Evolutionary conservation across 1,284 basidiomycete genomes (phyloP).

Genomic region (Trichosporon coremiiforme): DNA sequence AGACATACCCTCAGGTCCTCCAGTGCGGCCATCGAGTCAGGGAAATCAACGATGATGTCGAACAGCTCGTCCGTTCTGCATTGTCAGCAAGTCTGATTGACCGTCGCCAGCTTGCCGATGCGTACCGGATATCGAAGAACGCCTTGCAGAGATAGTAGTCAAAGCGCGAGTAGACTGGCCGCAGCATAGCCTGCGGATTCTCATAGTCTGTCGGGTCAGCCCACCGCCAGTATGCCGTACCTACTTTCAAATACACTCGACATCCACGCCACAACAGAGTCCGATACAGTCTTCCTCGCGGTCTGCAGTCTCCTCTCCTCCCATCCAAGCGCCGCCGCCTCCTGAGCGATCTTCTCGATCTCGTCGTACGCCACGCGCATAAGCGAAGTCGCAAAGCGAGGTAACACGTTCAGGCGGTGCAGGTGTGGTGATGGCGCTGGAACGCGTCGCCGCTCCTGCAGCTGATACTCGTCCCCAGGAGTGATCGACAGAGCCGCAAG

Average conservation of each 20-base stretch:
- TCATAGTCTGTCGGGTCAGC: slow-evolving; percentile 23
- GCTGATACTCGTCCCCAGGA: slow-evolving; percentile 1
- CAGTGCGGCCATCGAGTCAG: slow-evolving; percentile 82
- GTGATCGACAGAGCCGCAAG: slow-evolving; percentile 33
- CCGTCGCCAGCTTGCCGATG: neutral
- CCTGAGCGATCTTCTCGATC: slow-evolving; percentile 71
- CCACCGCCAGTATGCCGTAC: slow-evolving; percentile 1
- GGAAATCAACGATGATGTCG: slow-evolving; percentile 92
- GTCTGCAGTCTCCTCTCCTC: slow-evolving; percentile 65
- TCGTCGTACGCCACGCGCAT: slow-evolving; percentile 79
- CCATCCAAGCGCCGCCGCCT: slow-evolving; percentile 71
- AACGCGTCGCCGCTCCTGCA: slow-evolving; percentile 29
- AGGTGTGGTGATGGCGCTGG: slow-evolving; percentile 58
- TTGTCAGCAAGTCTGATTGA: neutral
- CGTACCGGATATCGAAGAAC: slow-evolving; percentile 76
- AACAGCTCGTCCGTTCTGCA: slow-evolving; percentile 82
- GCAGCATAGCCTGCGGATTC: slow-evolving; percentile 58
- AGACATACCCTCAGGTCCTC: slow-evolving; percentile 73
- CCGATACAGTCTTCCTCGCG: slow-evolving; percentile 72
- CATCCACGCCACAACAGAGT: slow-evolving; percentile 80
- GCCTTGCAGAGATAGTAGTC: slow-evolving; percentile 90
- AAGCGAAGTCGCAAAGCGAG: slow-evolving; percentile 80
- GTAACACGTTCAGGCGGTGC: slow-evolving; percentile 73
- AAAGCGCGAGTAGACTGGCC: slow-evolving; percentile 80
- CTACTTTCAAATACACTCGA: slow-evolving; percentile 67